A percentile compares a stretch with the other conserved stretches of the same genome.
Evolutionary conservation across 306 rosid species (phyloP).

Genomic region (Trichosanthes truncata): DNA sequence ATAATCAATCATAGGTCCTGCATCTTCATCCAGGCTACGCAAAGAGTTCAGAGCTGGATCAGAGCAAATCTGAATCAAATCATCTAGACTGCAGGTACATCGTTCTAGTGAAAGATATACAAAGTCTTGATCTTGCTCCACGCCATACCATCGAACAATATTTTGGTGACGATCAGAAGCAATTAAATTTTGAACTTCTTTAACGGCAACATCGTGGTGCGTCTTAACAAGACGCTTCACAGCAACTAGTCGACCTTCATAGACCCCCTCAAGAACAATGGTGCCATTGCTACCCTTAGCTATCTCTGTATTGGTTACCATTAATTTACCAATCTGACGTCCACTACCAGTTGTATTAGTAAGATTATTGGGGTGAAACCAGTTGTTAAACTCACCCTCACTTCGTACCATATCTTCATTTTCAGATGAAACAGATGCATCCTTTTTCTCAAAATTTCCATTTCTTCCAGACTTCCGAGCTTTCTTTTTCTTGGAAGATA

Average conservation of each 20-base stretch:
- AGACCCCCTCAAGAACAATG: constrained; percentile 59
- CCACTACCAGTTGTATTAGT: background rate
- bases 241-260: constrained; percentile 72
- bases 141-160: constrained; percentile 81
- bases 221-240: constrained; percentile 75
- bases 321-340: constrained; percentile 58
- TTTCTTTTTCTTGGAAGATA: constrained; percentile 45
- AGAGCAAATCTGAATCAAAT: constrained; percentile 39
- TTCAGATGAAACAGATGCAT: constrained; percentile 17
- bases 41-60: constrained; percentile 16
- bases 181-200: constrained; percentile 77
- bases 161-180: constrained; percentile 61
- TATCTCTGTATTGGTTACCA: constrained; percentile 57
- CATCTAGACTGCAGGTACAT: constrained; percentile 61
- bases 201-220: constrained; percentile 58
- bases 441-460: constrained; percentile 23
- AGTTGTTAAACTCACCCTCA: constrained; percentile 17
- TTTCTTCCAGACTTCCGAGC: constrained; percentile 27
- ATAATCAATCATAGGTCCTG: constrained; percentile 16
- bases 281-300: constrained; percentile 92
- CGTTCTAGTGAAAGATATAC: constrained; percentile 72
- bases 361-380: constrained; percentile 16
- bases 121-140: constrained; percentile 74
- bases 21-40: constrained; percentile 19
- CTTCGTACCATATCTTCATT: constrained; percentile 17